Base-by-base conservation (phyloP, 2,329 filamentous ascomycete species). In the Arthrinium phaeospermum region DNA sequence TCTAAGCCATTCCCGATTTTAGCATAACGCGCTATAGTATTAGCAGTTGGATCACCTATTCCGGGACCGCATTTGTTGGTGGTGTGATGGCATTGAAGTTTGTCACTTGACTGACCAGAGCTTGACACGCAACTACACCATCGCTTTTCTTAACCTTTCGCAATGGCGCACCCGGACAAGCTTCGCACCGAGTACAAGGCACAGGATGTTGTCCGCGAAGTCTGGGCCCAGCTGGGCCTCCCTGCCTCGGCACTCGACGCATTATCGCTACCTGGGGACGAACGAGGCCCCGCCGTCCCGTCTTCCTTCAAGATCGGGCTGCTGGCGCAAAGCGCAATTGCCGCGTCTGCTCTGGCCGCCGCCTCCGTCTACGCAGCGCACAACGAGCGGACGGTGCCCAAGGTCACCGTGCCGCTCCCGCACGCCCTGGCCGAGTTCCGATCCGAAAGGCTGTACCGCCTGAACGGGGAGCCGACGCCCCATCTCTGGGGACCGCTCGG, bases 281-380 rank as follows among this genome's bases (percentile, higher is more conserved):
- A 16, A 68, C 49, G 14, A 34, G 41, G 30, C 69, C 77, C 80
- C 5, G 80, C 79, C 4, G 77, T 83, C 1, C 83, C 84, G 0
- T 90, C 87, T 1, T 90, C 88, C 0, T 90, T 86, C 81, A 89
- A 88, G 72, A 83, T 90, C 19, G 86, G 83, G 0, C 80, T 86
- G 49, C 79, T 91, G 0, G 88, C 88, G 0, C 88, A 90, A 75
- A 81, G 83, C 14, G 82, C 85, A 0, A 88, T 91, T 37, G 86
- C 83, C 0, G 76, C 88, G 0, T 86, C 88, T 0, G 86, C 86
- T 0, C 80, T 91, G 0, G 77, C 83, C 0, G 88, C 88, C 1
- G 83, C 87, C 0, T 80, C 86, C 12, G 77, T 89, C 16, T 80
- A 85, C 72, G 79, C 85, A 1, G 49, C 78, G 0, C 81, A 83